These are phyloP conservation scores for Elongisporangium prolatum DNA, from an alignment of 352 stramenopile species.

Conservation along the genomic window DNA sequence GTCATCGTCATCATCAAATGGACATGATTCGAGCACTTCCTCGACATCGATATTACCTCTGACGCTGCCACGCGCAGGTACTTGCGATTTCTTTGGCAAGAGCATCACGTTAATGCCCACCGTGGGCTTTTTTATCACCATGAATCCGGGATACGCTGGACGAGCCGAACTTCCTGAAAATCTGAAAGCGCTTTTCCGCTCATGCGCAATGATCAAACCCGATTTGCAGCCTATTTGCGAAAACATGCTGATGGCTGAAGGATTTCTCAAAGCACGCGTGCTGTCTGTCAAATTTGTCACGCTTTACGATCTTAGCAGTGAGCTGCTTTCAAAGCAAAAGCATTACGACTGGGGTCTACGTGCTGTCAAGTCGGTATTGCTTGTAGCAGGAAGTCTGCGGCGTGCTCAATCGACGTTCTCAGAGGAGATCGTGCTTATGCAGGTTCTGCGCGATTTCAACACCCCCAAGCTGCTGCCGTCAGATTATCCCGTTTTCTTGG, in stretches of 20 bases:
- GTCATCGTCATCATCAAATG: conserved; percentile 11
- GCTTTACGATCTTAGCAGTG: conserved; percentile 83
- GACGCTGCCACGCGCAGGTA: conserved; percentile 37
- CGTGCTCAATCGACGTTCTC: conserved; percentile 71
- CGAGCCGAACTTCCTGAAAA: conserved; percentile 91
- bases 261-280: conserved; percentile 81
- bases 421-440: conserved; percentile 93
- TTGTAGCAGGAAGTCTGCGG: conserved; percentile 92
- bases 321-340: conserved; percentile 84
- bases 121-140: conserved; percentile 92
- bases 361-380: conserved; percentile 95
- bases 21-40: conserved; percentile 15
- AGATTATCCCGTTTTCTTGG: conserved; percentile 93
- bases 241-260: conserved; percentile 95
- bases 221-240: conserved; percentile 91
- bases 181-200: conserved; percentile 90
- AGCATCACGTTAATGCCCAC: conserved; percentile 80
- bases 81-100: conserved; percentile 90
- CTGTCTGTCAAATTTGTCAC: conserved; percentile 90
- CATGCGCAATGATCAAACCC: conserved; percentile 90
- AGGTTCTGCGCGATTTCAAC: conserved; percentile 96
- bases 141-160: conserved; percentile 92
- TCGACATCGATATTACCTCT: conserved; percentile 19
- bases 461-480: conserved; percentile 90
- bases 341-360: conserved; percentile 96